These are phyloP conservation scores for Blastobotrys buckinghamii DNA, from an alignment of 1,139 yeast genomes.

Conservation along the genomic window DNA sequence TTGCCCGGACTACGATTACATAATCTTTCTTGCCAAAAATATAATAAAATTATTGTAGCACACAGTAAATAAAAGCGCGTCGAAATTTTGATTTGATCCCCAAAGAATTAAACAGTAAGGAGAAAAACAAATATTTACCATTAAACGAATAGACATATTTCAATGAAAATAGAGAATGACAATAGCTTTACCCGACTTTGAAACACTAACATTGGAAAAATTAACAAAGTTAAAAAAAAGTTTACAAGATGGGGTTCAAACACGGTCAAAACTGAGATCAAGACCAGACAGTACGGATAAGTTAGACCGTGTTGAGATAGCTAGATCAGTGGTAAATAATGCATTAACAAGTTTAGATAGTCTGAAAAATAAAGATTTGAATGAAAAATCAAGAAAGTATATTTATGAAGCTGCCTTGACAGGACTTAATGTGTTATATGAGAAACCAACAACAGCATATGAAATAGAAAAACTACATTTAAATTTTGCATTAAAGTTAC, in stretches of 20 bases:
- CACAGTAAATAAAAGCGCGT: too few relatives aligned
- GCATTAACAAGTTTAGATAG: constrained; percentile 13
- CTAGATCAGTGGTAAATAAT: constrained; percentile 12
- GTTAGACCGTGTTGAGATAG: constrained; percentile 14
- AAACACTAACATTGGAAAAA: constrained; percentile 14
- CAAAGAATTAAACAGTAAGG: too few relatives aligned
- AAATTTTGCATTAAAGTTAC: constrained; percentile 18
- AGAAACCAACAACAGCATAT: background rate
- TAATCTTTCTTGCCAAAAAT: too few relatives aligned
- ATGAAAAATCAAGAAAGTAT: constrained; percentile 12
- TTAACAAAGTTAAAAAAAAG: constrained; percentile 14
- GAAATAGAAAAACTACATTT: constrained; percentile 20
- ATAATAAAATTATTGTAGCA: too few relatives aligned
- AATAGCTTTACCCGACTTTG: constrained; percentile 14
- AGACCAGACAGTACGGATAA: background rate
- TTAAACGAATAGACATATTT: too few relatives aligned
- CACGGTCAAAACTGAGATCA: constrained; percentile 9
- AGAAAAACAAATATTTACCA: too few relatives aligned
- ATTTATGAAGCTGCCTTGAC: constrained; percentile 16
- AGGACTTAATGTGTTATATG: constrained; percentile 15
- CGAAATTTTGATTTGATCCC: too few relatives aligned
- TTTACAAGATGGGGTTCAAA: constrained; percentile 5
- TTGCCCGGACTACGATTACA: too few relatives aligned
- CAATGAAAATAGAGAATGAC: constrained; percentile 7
- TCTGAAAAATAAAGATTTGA: constrained; percentile 9